Conservation (phyloP, 2,329 filamentous ascomycete species). For the Escovopsis sp. region DNA sequence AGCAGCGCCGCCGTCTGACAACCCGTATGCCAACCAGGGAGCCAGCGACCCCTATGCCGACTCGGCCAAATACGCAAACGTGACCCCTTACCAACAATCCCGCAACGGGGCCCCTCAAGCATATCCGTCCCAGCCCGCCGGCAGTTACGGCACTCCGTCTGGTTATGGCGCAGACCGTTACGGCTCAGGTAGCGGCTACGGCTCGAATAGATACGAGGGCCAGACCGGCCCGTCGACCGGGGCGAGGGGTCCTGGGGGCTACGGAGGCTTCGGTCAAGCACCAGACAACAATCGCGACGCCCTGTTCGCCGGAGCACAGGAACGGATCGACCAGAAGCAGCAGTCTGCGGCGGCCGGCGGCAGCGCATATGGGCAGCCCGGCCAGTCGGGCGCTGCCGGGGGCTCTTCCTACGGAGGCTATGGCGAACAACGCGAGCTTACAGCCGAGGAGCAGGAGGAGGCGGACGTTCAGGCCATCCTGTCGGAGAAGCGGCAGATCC, state of each 20-base stretch:
- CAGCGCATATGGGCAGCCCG: slow-evolving; percentile 11
- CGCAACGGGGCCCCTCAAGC: slow-evolving; percentile 17
- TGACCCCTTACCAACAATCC: slow-evolving; percentile 32
- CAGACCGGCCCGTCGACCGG: slow-evolving; percentile 16
- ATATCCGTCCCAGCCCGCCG: background rate
- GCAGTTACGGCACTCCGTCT: slow-evolving; percentile 11
- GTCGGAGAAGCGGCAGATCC: slow-evolving; percentile 46
- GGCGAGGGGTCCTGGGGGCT: slow-evolving; percentile 38
- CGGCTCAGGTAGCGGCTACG: slow-evolving; percentile 36
- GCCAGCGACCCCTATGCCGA: slow-evolving; percentile 39
- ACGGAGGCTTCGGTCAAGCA: slow-evolving; percentile 41
- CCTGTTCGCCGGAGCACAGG: slow-evolving; percentile 44
- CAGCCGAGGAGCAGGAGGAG: slow-evolving; percentile 64
- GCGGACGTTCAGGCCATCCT: slow-evolving; percentile 52
- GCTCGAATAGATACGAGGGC: slow-evolving; percentile 36
- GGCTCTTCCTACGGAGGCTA: slow-evolving; percentile 34
- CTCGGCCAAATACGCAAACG: slow-evolving; percentile 28
- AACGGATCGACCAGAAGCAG: slow-evolving; percentile 30
- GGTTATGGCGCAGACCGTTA: slow-evolving; percentile 42
- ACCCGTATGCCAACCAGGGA: slow-evolving; percentile 43
- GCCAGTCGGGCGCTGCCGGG: slow-evolving; percentile 12
- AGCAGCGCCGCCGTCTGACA: slow-evolving; percentile 27
- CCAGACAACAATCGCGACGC: slow-evolving; percentile 43
- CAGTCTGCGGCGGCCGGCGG: slow-evolving; percentile 8
- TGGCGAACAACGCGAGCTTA: slow-evolving; percentile 61